Conservation (phyloP, 352 stramenopile genomes). For the Pythium graminicola region DNA sequence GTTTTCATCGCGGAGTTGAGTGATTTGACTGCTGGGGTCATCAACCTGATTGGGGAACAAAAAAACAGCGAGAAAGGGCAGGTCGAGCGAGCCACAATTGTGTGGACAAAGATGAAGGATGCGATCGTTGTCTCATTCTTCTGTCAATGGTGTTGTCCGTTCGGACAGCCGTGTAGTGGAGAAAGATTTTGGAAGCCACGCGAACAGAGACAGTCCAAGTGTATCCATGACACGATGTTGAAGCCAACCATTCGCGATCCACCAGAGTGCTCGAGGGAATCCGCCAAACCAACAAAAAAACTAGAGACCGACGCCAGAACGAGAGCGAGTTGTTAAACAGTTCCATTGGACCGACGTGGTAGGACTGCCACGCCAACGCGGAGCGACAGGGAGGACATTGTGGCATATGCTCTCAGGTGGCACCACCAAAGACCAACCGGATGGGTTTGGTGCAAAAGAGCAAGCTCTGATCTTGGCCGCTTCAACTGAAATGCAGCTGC, state of each 20-base stretch:
- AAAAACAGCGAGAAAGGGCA: no score
- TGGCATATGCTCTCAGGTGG: not conserved
- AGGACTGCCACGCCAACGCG: not conserved
- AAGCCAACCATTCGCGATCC: not conserved
- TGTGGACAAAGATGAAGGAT: no score
- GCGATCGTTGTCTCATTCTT: not conserved
- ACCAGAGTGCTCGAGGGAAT: not conserved
- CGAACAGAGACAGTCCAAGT: slow-evolving; percentile 1
- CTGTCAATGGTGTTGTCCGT: not conserved
- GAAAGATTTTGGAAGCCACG: not conserved
- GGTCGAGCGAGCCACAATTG: no score
- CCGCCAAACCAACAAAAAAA: not conserved
- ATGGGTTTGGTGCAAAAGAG: not conserved
- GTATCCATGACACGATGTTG: slow-evolving; percentile 7
- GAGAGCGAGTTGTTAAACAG: not conserved
- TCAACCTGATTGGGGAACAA: no score
- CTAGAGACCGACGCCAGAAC: not conserved
- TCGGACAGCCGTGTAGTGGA: not conserved
- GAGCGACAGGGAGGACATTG: not conserved
- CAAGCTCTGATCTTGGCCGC: not conserved
- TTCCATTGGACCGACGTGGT: not conserved
- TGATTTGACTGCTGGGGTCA: slow-evolving; percentile 6
- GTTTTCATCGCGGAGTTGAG: not conserved
- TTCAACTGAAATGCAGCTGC: slow-evolving; percentile 5
- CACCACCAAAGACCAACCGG: not conserved